These are phyloP conservation scores for Boletellus emodensis DNA, from an alignment of 768 basidiomycete genomes.

Conservation along the genomic window DNA sequence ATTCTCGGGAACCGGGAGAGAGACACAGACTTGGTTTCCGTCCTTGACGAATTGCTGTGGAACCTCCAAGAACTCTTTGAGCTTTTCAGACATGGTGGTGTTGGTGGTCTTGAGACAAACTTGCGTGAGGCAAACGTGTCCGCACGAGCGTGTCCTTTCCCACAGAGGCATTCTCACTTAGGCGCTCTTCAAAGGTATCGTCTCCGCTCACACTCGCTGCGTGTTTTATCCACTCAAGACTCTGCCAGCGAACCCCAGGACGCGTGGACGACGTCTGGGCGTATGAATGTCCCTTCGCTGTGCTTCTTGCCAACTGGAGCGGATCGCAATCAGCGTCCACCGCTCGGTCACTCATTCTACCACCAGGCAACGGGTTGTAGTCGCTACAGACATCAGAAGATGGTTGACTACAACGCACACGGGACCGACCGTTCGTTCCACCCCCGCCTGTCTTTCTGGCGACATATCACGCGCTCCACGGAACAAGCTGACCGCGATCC, in stretches of 20 bases:
- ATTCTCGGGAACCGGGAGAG: background rate
- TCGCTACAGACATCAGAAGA: conserved; percentile 17
- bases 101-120: conserved; percentile 12
- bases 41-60: conserved; percentile 92
- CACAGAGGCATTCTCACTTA: conserved; percentile 18
- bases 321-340: conserved; percentile 23
- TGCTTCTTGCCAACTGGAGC: conserved; percentile 34
- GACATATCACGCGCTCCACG: conserved; percentile 10
- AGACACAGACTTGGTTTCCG: conserved; percentile 74
- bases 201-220: background rate
- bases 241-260: conserved; percentile 7
- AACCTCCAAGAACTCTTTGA: conserved; percentile 86
- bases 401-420: conserved; percentile 19
- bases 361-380: conserved; percentile 5
- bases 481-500: conserved; percentile 19
- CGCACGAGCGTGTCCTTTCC: conserved; percentile 18
- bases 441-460: conserved; percentile 3
- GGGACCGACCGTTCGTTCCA: conserved; percentile 2
- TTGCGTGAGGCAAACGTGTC: conserved; percentile 28
- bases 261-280: conserved; percentile 18
- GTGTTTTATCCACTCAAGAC: conserved; percentile 5
- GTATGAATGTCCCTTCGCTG: conserved; percentile 61
- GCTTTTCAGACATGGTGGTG: conserved; percentile 78
- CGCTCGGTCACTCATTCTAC: conserved; percentile 18
- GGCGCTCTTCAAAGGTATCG: conserved; percentile 15